phyloP scores from a whole-genome alignment of 495 filamentous ascomycete species.

The Extremus antarcticus region DNA sequence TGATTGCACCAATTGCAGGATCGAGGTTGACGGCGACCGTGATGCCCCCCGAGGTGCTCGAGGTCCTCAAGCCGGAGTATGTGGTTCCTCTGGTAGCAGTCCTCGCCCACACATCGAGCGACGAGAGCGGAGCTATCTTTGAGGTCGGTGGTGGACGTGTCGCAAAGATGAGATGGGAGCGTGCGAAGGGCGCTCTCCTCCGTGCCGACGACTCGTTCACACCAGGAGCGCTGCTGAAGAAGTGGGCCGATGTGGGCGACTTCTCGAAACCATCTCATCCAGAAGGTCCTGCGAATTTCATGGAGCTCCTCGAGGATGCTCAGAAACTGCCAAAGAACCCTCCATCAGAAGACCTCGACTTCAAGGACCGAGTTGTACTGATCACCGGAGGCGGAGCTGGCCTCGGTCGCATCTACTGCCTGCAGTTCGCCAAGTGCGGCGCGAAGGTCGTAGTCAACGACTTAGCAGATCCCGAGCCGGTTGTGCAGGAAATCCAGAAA shows the following conservation, averaged over 20 bases:
- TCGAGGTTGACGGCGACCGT: constrained; percentile 95
- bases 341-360: constrained; percentile 67
- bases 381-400: constrained; percentile 88
- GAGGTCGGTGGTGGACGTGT: constrained; percentile 90
- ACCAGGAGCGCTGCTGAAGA: constrained; percentile 72
- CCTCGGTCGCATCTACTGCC: constrained; percentile 84
- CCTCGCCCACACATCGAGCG: constrained; percentile 79
- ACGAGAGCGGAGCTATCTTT: constrained; percentile 79
- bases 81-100: constrained; percentile 88
- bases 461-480: constrained; percentile 80
- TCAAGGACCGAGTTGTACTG: constrained; percentile 82
- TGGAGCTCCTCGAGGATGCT: constrained; percentile 76
- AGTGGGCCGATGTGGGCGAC: constrained; percentile 80
- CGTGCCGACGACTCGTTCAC: constrained; percentile 85
- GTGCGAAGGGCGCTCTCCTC: constrained; percentile 78
- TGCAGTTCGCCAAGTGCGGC: constrained; percentile 82
- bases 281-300: constrained; percentile 77
- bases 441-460: constrained; percentile 93
- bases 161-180: constrained; percentile 92
- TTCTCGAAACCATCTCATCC: constrained; percentile 80
- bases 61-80: constrained; percentile 88
- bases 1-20: constrained; percentile 92
- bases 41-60: constrained; percentile 90
- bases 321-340: constrained; percentile 57
- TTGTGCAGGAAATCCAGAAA: constrained; percentile 86